These are phyloP conservation scores for Fraxinus cuspidata DNA, from an alignment of 257 asterid species.

Conservation along the genomic window DNA sequence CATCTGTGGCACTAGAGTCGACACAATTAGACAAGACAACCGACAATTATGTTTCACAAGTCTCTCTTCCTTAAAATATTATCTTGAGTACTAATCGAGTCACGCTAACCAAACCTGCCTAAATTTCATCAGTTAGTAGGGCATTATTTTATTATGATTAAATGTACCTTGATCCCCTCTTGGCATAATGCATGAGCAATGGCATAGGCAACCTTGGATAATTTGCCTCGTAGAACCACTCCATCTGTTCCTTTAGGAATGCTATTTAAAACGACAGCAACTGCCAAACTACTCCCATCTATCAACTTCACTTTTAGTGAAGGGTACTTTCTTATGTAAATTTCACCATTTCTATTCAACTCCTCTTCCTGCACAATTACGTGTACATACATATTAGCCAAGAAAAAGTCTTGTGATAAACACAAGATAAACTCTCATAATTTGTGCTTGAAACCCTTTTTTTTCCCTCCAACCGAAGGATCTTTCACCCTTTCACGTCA, in stretches of 20 bases:
- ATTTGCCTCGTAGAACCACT: conserved; percentile 26
- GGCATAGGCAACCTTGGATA: conserved; percentile 8
- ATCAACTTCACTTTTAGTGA: conserved; percentile 38
- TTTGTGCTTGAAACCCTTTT: neutral
- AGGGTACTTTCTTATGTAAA: conserved; percentile 35
- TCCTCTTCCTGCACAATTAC: conserved; percentile 33
- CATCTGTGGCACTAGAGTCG: no score
- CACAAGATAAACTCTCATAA: neutral
- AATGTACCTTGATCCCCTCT: conserved; percentile 20
- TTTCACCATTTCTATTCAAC: conserved; percentile 33
- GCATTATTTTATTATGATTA: neutral
- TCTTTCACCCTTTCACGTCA: neutral
- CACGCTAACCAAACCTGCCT: neutral
- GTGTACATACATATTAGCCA: neutral
- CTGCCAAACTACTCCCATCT: conserved; percentile 50
- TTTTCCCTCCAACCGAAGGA: neutral
- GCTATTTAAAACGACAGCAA: conserved; percentile 36
- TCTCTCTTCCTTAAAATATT: no score
- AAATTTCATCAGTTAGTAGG: neutral
- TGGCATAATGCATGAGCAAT: conserved; percentile 19
- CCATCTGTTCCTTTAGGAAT: conserved; percentile 40
- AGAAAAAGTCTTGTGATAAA: neutral
- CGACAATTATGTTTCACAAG: no score
- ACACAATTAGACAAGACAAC: no score
- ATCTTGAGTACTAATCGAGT: no score